These are phyloP conservation scores for Hibiscus mutabilis DNA, from an alignment of 345 rosid species.

Conservation along the genomic window DNA sequence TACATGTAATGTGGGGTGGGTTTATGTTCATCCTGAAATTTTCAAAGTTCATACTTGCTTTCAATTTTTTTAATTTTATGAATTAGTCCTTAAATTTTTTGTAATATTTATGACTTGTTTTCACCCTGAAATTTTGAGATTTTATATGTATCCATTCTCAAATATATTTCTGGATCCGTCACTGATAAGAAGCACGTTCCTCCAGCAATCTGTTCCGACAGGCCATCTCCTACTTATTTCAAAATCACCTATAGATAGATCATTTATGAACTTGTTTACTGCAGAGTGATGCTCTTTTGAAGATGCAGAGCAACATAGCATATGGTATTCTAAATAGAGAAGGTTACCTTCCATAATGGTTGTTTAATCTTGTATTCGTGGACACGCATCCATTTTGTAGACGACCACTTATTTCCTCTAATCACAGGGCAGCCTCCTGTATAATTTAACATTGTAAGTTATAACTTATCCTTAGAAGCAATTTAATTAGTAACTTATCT, in stretches of 20 bases:
- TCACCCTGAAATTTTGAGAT: too few species aligned
- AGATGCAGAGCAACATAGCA: neutral
- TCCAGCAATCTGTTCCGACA: neutral
- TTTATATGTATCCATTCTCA: too few species aligned
- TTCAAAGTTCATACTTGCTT: too few species aligned
- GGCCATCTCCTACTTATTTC: neutral
- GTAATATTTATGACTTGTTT: too few species aligned
- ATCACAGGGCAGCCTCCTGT: conserved; percentile 92
- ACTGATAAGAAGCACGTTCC: neutral
- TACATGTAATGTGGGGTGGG: too few species aligned
- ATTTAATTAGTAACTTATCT: conserved; percentile 27
- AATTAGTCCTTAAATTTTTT: too few species aligned
- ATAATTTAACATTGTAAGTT: conserved; percentile 6
- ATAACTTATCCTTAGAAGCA: neutral
- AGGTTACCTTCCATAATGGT: conserved; percentile 24
- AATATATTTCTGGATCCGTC: too few species aligned
- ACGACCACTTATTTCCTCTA: conserved; percentile 91
- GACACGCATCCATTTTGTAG: conserved; percentile 89
- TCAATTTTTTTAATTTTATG: too few species aligned
- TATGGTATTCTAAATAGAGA: neutral
- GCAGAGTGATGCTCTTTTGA: neutral
- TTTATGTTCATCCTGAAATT: too few species aligned
- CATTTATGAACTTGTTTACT: neutral
- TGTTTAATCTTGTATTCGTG: conserved; percentile 49
- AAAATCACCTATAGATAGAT: neutral